Evolutionary conservation across 2,329 filamentous ascomycete genomes (phyloP), one percentile per base, ranked within the genome.

Genomic region (Xylariaceae sp.): DNA sequence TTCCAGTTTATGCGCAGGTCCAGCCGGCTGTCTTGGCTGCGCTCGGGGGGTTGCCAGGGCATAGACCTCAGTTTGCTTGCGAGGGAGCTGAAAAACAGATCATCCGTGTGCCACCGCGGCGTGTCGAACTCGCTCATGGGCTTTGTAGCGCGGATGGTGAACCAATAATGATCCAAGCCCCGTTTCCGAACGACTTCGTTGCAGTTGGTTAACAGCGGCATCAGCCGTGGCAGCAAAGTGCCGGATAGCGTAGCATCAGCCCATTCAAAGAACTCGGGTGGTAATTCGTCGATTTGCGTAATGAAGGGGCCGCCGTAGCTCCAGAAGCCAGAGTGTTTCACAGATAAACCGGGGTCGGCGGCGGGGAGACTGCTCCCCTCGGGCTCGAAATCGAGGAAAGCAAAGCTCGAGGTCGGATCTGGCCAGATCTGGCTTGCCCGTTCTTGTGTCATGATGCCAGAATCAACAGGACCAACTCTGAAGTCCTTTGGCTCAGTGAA

Each of bases 91-190:
- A 64, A 73, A 51, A 73, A 72, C 12, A 68, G 52, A 39, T 73
- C 68, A 44, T 73, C 70, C 0, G 66, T 67, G 42, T 73, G 70
- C 70, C 69, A 73, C 32, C 70, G 55, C 1, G 66, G 64, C 8
- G 46, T 54, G 44, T 73, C 63, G 48, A 63, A 73, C 17, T 70
- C 67, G 21, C 47, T 31, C 0, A 65, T 68, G 0, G 65, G 58
- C 29, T 53, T 63, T 0, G 66, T 67, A 34, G 69, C 68, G 31
- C 69, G 66, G 37, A 73, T 61, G 0, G 69, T 72, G 9, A 73
- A 47, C 59, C 69, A 70, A 47, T 71, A 73, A 49, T 70, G 54
- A 3, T 56, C 46, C 4, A 68, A 48, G 3, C 57, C 59, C 21
- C 60, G 61, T 3, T 41, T 31, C 3, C 37, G n/a, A 24, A 72